Evolutionary conservation across 257 asterid genomes (phyloP), one percentile per base, ranked within the genome.

Genomic region (Sherardia arvensis): DNA sequence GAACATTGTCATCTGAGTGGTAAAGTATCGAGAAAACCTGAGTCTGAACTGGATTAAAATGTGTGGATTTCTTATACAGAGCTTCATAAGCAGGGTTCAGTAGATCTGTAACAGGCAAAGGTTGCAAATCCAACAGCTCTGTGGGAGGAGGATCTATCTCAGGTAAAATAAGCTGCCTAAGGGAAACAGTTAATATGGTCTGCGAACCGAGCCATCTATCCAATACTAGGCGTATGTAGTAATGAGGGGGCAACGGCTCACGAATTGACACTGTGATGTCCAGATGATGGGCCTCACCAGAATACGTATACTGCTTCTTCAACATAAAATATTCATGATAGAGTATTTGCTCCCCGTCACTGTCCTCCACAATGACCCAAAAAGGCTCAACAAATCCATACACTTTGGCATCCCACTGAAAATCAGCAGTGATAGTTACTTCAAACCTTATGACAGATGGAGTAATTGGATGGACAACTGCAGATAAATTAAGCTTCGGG

Each of bases 331-430:
- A 74, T 48, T 78, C 83, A 43, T 78, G 77, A 66, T 78, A 80
- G 22, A 78, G 80, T 36, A 78, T 74, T 33, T 65, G 65, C 26
- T 74, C 83, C 43, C 79, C 80, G 21, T 78, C 83, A 49, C 69
- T 71, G 53, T 78, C 83, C 68, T 78, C 83, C 64, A 78, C 83
- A 22, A 78, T 68, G 22, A 78, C 69, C 80, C 83, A 78, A 63
- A 78, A 78, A 11, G 79, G 80, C 61, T 78, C 83, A 34, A 78
- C 83, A 78, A 59, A 78, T 22, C 83, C 83, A 57, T 78, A 80
- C 4, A 78, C 71, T 64, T 71, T 74, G 67, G 74, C 83, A 1
- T 78, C 83, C 83, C 83, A 74, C 60, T 64, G 74, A 58, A 78
- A 78, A 64, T 78, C 83, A 0, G 83, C 79, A 11, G 83, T 78